phyloP scores from a whole-genome alignment of 2,329 filamentous ascomycete species.

The Sclerotinia glacialis region DNA sequence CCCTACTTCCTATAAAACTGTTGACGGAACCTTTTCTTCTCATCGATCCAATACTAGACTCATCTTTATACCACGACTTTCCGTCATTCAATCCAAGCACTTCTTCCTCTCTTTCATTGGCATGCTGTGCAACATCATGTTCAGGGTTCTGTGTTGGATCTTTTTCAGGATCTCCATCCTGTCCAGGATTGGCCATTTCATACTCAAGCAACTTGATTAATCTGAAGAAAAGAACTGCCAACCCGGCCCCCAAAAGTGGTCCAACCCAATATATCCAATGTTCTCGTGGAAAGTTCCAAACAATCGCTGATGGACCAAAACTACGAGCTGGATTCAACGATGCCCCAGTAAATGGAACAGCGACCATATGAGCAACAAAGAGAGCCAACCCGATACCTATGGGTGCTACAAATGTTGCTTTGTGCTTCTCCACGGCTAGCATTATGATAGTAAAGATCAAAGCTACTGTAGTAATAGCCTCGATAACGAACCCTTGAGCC shows the following conservation, averaged over 20 bases:
- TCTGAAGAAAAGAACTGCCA: slow-evolving; percentile 51
- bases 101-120: slow-evolving; percentile 29
- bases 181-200: slow-evolving; percentile 49
- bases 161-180: slow-evolving; percentile 44
- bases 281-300: slow-evolving; percentile 43
- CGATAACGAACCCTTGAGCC: slow-evolving; percentile 50
- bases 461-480: slow-evolving; percentile 49
- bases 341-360: slow-evolving; percentile 44
- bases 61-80: slow-evolving; percentile 4
- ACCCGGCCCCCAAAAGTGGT: slow-evolving; percentile 48
- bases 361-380: slow-evolving; percentile 48
- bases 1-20: neutral
- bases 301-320: slow-evolving; percentile 49
- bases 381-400: slow-evolving; percentile 42
- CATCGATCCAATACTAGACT: neutral
- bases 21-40: neutral
- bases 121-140: slow-evolving; percentile 36
- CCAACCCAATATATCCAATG: slow-evolving; percentile 54
- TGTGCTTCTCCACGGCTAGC: slow-evolving; percentile 49
- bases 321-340: slow-evolving; percentile 49
- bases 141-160: slow-evolving; percentile 45
- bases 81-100: neutral
- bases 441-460: slow-evolving; percentile 51
- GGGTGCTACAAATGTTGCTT: slow-evolving; percentile 47
- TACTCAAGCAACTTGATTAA: slow-evolving; percentile 53